These are phyloP conservation scores for Postia placenta DNA, from an alignment of 768 basidiomycete genomes.

Conservation along the genomic window DNA sequence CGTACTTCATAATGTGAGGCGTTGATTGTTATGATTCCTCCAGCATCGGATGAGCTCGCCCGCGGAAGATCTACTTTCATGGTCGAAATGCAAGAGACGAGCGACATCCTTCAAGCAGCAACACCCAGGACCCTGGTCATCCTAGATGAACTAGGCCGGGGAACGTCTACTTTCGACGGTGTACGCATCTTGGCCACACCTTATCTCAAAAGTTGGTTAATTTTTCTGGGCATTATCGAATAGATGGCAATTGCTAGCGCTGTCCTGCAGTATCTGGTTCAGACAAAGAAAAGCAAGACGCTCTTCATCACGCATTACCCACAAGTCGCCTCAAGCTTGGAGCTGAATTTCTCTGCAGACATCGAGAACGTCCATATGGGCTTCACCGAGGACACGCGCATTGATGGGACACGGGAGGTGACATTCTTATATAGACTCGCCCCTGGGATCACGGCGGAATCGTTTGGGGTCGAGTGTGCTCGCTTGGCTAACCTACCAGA, in stretches of 20 bases:
- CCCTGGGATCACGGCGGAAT: constrained; percentile 69
- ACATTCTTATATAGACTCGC: constrained; percentile 82
- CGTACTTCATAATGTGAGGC: constrained; percentile 1
- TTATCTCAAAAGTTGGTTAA: not conserved
- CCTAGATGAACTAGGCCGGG: constrained; percentile 84
- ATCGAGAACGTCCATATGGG: constrained; percentile 85
- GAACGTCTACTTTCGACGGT: constrained; percentile 92
- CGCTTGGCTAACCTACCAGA: constrained; percentile 82
- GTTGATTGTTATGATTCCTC: constrained; percentile 1
- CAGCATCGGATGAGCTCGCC: constrained; percentile 83
- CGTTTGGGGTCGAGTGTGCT: constrained; percentile 91
- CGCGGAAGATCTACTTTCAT: constrained; percentile 92
- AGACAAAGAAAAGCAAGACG: constrained; percentile 56
- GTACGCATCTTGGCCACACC: constrained; percentile 16
- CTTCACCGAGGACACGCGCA: constrained; percentile 60
- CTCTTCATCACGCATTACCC: constrained; percentile 97
- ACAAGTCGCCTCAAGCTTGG: constrained; percentile 64
- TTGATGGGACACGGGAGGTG: constrained; percentile 73
- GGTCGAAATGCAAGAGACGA: constrained; percentile 95
- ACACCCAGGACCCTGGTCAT: constrained; percentile 79
- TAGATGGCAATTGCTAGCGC: constrained; percentile 87
- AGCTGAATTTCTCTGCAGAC: constrained; percentile 49
- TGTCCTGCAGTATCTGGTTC: constrained; percentile 66
- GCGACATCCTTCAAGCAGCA: constrained; percentile 77
- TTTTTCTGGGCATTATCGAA: constrained; percentile 3